A percentile compares a stretch with the other conserved stretches of the same genome.
Conservation (phyloP, 202 grass and related monocot species). For the Zizania palustris region DNA sequence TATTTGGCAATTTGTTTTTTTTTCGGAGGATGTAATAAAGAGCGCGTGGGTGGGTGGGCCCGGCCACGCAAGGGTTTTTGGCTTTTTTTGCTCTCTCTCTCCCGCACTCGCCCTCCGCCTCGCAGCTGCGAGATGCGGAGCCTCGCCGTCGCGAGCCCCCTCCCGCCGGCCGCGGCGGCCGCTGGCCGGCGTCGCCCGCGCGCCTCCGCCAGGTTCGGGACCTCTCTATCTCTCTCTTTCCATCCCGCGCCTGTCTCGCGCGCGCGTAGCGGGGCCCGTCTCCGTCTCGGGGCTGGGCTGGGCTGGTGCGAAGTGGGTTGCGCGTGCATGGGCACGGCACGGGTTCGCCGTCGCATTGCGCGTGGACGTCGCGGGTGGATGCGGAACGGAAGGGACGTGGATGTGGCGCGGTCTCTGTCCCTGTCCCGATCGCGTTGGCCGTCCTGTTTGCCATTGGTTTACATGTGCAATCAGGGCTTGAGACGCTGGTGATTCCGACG, state of each 20-base stretch:
- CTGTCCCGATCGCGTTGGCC: background rate
- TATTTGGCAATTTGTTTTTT: too few relatives aligned
- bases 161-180: conserved; percentile 27
- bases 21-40: background rate
- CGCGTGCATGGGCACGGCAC: too few relatives aligned
- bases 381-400: background rate
- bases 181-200: background rate
- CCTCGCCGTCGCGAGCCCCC: conserved; percentile 42
- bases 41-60: background rate
- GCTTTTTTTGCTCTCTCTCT: background rate
- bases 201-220: conserved; percentile 21
- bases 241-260: background rate
- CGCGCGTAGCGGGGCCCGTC: background rate
- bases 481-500: background rate
- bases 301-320: background rate
- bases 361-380: background rate
- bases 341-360: conserved; percentile 11
- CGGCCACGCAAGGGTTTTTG: background rate
- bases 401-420: background rate
- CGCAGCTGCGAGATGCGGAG: conserved; percentile 47
- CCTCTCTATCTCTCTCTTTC: background rate
- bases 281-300: background rate
- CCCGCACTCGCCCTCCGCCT: background rate
- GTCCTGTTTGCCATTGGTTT: background rate
- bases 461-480: background rate